Base-by-base conservation (phyloP, 495 filamentous ascomycete species). In the Pyrenula aspistea region DNA sequence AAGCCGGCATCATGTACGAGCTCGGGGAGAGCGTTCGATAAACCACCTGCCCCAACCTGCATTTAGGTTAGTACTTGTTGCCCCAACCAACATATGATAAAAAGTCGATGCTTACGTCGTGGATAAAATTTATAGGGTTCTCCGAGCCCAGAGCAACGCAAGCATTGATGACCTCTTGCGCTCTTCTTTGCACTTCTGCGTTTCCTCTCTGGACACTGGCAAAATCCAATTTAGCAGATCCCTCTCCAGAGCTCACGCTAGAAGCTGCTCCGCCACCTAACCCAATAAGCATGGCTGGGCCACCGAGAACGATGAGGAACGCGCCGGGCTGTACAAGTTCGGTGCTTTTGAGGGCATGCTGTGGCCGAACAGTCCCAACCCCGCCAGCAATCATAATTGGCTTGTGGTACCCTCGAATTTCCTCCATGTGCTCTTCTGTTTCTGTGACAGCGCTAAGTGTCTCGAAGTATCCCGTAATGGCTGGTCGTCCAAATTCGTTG, bases 361-460 rank as follows among this genome's bases (percentile, higher is more conserved):
- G 84, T 0, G 93, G 92, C 56, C 94, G 71, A n/a, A 97, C 91
- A n/a, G 88, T 95, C 36, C 93, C 94, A 50, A 96, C 80, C 65
- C 94, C 93, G 59, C 93, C 94, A 56, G 94, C 93, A 73, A 98
- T 86, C 91, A 98, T 96, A 68, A 98, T 96, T 4, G 93, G 93
- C 72, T 98, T 98, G 74, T 96, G 92, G 63, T 95, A 98, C 15
- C 93, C 93, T 61, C 94, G 77, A 53, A 88, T 72, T 53, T 98
- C 92, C 2, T 77, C 74, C 51, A 76, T 73, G 25, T 79, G 81
- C 55, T 80, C 79, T n/a, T 73, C 76, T 19, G 79, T 69, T 53
- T 82, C 72, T 50, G 85, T 77, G 48, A 83, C 75, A 22, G 79
- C 86, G 21, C 92, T 77, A 2, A 98, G 73, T 0, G 93, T 97